Conservation (phyloP, 2,329 filamentous ascomycete species). For the Apiospora phragmitis region DNA sequence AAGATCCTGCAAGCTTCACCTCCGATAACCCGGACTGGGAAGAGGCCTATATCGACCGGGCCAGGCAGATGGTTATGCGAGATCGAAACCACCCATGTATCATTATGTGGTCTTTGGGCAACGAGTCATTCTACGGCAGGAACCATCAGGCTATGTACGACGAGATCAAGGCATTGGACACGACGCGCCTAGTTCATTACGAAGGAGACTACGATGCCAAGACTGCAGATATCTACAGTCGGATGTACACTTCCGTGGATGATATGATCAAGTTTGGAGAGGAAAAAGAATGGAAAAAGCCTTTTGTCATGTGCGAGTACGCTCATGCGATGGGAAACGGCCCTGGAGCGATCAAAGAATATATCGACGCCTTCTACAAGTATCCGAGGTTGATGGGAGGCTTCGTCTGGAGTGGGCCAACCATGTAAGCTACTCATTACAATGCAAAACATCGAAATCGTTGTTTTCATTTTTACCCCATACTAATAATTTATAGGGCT, state of each 20-base stretch:
- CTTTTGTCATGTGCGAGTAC: constrained; percentile 58
- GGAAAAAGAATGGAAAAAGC: constrained; percentile 50
- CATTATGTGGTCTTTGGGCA: constrained; percentile 72
- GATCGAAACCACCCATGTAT: constrained; percentile 62
- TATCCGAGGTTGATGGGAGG: constrained; percentile 63
- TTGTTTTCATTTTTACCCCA: no score
- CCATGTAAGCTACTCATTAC: constrained; percentile 39
- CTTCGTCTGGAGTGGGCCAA: constrained; percentile 66
- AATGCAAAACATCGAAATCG: neutral
- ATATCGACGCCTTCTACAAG: constrained; percentile 64
- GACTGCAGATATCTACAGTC: constrained; percentile 62
- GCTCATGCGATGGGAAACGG: constrained; percentile 72
- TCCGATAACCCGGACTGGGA: constrained; percentile 63
- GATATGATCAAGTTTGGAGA: constrained; percentile 41
- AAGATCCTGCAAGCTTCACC: constrained; percentile 49
- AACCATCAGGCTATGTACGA: constrained; percentile 71
- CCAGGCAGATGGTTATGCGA: constrained; percentile 62
- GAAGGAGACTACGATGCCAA: constrained; percentile 60
- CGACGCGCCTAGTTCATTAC: constrained; percentile 63
- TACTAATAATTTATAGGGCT: constrained; percentile 28
- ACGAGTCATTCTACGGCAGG: constrained; percentile 69
- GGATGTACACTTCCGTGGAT: constrained; percentile 63
- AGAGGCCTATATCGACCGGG: constrained; percentile 67
- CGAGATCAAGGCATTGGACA: constrained; percentile 58
- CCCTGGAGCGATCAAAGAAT: constrained; percentile 66